Conservation (phyloP, 192 early-diverging fungal species). For the Coemansia sp. region DNA sequence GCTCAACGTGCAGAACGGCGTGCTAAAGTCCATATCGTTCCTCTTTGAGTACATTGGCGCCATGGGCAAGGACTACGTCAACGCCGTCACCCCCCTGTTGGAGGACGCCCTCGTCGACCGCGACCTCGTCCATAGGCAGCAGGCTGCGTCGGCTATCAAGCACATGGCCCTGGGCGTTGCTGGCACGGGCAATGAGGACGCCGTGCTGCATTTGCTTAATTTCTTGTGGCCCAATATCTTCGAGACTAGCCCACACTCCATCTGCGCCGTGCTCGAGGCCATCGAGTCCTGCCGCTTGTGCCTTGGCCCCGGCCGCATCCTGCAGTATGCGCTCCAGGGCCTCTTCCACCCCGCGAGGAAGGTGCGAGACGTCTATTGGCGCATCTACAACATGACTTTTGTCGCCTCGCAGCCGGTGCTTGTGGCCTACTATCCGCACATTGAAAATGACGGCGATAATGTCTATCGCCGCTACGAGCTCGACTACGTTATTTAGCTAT, state of each 20-base stretch:
- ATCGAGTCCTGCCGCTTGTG: constrained; percentile 92
- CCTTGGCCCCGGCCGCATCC: constrained; percentile 78
- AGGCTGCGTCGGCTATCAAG: constrained; percentile 93
- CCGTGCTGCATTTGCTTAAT: constrained; percentile 92
- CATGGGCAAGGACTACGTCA: constrained; percentile 98
- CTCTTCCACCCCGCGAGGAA: constrained; percentile 96
- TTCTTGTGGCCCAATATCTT: constrained; percentile 99
- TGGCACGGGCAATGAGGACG: constrained; percentile 90
- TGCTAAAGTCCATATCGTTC: constrained; percentile 92
- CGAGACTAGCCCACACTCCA: constrained; percentile 94
- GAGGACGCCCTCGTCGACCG: constrained; percentile 98
- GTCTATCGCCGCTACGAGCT: constrained; percentile 82
- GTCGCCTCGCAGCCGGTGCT: constrained; percentile 88
- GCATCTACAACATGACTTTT: constrained; percentile 96
- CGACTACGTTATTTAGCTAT: constrained; percentile 61
- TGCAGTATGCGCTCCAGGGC: constrained; percentile 91
- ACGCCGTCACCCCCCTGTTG: constrained; percentile 91
- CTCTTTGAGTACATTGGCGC: constrained; percentile 99
- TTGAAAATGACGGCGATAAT: constrained; percentile 80
- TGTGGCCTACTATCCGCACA: constrained; percentile 88
- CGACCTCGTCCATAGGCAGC: constrained; percentile 97
- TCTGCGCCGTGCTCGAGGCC: constrained; percentile 97
- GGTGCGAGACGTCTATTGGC: constrained; percentile 98
- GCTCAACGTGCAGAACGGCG: constrained; percentile 99
- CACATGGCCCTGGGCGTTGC: constrained; percentile 95